Evolutionary conservation across 148 eudicot genomes (phyloP).

Genomic region (Rhododendron henanense): DNA sequence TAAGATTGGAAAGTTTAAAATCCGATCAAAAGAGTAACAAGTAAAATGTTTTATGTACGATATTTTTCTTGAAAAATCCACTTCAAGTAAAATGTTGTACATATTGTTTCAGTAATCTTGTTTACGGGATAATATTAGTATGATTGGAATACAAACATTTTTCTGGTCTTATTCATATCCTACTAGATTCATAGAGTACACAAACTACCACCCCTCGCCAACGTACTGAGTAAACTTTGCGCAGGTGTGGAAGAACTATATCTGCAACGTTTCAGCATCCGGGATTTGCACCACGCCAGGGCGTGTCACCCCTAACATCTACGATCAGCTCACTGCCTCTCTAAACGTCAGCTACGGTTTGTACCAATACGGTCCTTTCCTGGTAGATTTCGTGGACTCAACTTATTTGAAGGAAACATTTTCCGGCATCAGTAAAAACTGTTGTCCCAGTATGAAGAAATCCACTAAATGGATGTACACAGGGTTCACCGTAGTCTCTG

Average conservation of each 20-base stretch:
- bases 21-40: not conserved
- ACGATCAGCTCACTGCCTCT: slow-evolving; percentile 9
- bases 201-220: not conserved
- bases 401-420: slow-evolving; percentile 23
- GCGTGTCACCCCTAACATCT: slow-evolving; percentile 24
- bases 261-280: slow-evolving; percentile 20
- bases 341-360: slow-evolving; percentile 22
- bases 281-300: slow-evolving; percentile 31
- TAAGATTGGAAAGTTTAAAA: not conserved
- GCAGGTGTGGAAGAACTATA: slow-evolving; percentile 30
- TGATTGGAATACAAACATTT: not conserved
- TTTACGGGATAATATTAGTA: not conserved
- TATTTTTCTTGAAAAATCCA: not conserved
- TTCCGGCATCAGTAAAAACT: slow-evolving; percentile 9
- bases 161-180: not conserved
- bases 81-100: not conserved
- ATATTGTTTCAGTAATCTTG: not conserved
- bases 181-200: not conserved
- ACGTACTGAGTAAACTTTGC: not conserved
- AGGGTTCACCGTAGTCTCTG: slow-evolving; percentile 24
- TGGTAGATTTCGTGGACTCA: slow-evolving; percentile 32
- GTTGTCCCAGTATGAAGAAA: slow-evolving; percentile 29
- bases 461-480: slow-evolving; percentile 29
- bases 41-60: not conserved
- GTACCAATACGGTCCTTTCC: slow-evolving; percentile 27